These are phyloP conservation scores for Schwanniomyces sp. DNA, from an alignment of 805 yeast species.

Conservation along the genomic window DNA sequence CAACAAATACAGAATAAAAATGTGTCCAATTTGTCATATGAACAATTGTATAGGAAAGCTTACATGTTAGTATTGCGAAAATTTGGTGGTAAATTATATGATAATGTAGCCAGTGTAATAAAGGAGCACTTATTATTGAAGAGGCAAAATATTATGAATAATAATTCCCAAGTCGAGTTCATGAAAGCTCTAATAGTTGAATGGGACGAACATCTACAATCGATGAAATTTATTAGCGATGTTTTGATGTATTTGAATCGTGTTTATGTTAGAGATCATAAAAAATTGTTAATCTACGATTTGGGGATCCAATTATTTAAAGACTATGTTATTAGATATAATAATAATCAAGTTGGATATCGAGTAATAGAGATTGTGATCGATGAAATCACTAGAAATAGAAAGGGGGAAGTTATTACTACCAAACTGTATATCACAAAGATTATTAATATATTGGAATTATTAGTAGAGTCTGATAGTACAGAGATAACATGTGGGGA, in stretches of 20 bases:
- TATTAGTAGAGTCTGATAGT: conserved; percentile 44
- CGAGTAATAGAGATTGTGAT: conserved; percentile 50
- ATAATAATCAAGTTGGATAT: conserved; percentile 51
- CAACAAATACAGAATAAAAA: conserved; percentile 68
- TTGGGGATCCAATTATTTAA: conserved; percentile 70
- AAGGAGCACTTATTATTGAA: conserved; percentile 40
- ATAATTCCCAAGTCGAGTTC: conserved; percentile 19
- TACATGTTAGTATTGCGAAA: conserved; percentile 74
- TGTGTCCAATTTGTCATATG: conserved; percentile 76
- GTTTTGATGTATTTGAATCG: conserved; percentile 84
- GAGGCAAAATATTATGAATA: conserved; percentile 16
- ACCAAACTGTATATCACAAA: conserved; percentile 61
- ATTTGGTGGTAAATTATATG: conserved; percentile 64
- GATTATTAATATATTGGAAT: conserved; percentile 68
- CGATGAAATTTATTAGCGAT: conserved; percentile 79
- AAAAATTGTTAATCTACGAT: conserved; percentile 66
- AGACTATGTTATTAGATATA: conserved; percentile 53
- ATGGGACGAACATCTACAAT: conserved; percentile 73
- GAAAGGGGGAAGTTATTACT: conserved; percentile 54
- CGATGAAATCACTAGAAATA: conserved; percentile 53
- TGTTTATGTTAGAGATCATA: conserved; percentile 73
- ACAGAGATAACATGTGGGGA: conserved; percentile 44
- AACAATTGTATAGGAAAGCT: conserved; percentile 76
- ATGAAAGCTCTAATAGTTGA: conserved; percentile 37
- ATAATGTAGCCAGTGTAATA: conserved; percentile 53